A percentile compares a stretch with the other conserved stretches of the same genome.
Conservation (phyloP, 345 rosid genomes). For the Toxicodendron radicans region DNA sequence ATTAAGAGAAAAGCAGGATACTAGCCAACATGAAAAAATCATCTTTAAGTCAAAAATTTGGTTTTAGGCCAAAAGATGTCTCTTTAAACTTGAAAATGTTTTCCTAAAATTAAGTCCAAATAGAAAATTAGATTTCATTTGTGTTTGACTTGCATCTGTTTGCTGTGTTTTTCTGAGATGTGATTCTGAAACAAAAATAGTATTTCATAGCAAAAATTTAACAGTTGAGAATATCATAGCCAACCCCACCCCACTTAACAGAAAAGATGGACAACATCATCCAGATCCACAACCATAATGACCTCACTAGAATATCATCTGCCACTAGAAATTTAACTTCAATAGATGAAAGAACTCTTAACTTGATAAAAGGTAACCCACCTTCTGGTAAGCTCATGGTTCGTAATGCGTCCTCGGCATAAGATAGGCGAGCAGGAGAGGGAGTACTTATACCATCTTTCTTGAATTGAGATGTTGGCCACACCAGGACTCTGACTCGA, state of each 20-base stretch:
- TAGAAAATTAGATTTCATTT: no score
- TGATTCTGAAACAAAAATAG: neutral
- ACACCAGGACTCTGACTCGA: slow-evolving; percentile 72
- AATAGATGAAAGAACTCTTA: neutral
- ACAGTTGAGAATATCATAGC: neutral
- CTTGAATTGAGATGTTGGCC: slow-evolving; percentile 67
- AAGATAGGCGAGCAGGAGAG: slow-evolving; percentile 62
- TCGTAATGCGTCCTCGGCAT: slow-evolving; percentile 86
- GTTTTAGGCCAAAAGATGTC: neutral
- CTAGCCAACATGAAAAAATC: neutral
- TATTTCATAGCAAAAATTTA: neutral
- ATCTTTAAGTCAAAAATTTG: neutral
- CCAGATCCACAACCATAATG: neutral
- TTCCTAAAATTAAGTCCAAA: no score
- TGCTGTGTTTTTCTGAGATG: no score
- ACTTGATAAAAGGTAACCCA: slow-evolving; percentile 22
- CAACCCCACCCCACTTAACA: neutral
- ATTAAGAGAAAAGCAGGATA: neutral
- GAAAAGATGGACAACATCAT: neutral
- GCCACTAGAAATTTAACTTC: neutral
- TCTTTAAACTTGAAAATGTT: no score
- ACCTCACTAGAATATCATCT: neutral
- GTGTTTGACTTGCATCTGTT: no score
- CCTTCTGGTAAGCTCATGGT: slow-evolving; percentile 92
- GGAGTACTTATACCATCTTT: slow-evolving; percentile 43